Base-by-base conservation (phyloP, 2,329 filamentous ascomycete species). In the Westerdykella aurantiaca region DNA sequence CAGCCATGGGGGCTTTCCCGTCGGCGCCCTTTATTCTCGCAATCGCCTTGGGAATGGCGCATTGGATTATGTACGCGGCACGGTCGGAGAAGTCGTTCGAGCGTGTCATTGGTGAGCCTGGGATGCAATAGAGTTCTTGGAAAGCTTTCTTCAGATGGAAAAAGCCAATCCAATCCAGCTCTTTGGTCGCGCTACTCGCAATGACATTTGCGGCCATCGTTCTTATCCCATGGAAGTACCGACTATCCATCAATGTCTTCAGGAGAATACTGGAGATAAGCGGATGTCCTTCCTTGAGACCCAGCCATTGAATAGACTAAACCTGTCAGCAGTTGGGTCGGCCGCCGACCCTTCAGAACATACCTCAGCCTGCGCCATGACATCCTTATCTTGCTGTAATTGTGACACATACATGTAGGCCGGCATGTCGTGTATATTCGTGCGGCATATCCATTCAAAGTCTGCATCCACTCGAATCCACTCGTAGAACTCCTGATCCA, bases 381-480 rank as follows among this genome's bases (percentile, higher is more conserved):
- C 88, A 64, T 98, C 94, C 56, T 91, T 80, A 68, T 98, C 93
- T 67, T 98, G 93, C 65, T 98, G 93, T 49, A 98, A 75, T 66
- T 98, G 93, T 17, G 93, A 96, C 46, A 95, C 82, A 64, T 93
- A 96, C 94, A 98, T 98, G 74, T 97, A 97, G 4, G 88, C 81
- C 37, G 88, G 88, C 77, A 96, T 88, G 50, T 83, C 84, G 39
- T 85, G 72, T 48, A 85, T 83, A 41, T 60, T 55, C 67, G 95
- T 86, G 53, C 84, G 84, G 68, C 86, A 93, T 45, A 96, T 83
- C 93, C 93, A 98, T 66, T 98, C 93, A 55, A 97, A 97, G 68
- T 98, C 94, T 13, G 91, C 90, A 66, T 98, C 93, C 70, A 97
- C 86, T 16, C 93, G 85, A 55, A 98, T 95, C 93, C 94, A 98